These are phyloP conservation scores for Skeletonema marinoi DNA, from an alignment of 108 stramenopile species.

Conservation along the genomic window DNA sequence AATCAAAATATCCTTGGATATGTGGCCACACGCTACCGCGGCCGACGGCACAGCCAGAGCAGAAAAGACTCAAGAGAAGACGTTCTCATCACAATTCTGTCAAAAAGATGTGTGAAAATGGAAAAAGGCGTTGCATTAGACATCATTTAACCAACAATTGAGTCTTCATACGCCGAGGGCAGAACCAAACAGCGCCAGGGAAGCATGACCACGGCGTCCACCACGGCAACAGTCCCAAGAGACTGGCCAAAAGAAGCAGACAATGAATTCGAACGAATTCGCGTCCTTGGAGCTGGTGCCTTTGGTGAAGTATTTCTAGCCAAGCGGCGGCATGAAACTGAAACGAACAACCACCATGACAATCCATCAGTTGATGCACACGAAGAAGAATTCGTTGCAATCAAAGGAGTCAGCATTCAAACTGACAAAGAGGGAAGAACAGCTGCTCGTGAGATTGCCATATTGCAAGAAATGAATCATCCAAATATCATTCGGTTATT, in stretches of 20 bases:
- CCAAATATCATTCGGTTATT: constrained; percentile 77
- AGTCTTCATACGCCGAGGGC: constrained; percentile 3
- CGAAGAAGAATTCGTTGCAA: constrained; percentile 60
- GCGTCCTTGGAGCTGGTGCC: constrained; percentile 71
- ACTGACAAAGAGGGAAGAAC: constrained; percentile 67
- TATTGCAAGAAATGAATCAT: constrained; percentile 67
- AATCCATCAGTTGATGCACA: constrained; percentile 9
- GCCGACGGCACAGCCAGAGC: too few relatives aligned
- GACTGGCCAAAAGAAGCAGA: constrained; percentile 80
- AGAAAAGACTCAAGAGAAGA: too few relatives aligned
- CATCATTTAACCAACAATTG: neutral
- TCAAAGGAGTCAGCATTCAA: constrained; percentile 76
- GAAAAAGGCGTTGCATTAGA: too few relatives aligned
- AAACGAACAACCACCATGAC: neutral
- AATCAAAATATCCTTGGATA: too few relatives aligned
- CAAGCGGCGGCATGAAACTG: constrained; percentile 10
- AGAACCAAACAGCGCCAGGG: neutral
- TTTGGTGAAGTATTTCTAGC: constrained; percentile 82
- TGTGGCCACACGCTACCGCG: too few relatives aligned
- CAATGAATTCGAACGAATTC: constrained; percentile 72
- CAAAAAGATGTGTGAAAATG: too few relatives aligned
- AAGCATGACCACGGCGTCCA: neutral
- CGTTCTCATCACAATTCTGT: too few relatives aligned
- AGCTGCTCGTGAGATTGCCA: constrained; percentile 77
- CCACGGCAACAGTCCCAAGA: neutral